Conservation (phyloP, 306 rosid species). For the Quercus aquifolioides region DNA sequence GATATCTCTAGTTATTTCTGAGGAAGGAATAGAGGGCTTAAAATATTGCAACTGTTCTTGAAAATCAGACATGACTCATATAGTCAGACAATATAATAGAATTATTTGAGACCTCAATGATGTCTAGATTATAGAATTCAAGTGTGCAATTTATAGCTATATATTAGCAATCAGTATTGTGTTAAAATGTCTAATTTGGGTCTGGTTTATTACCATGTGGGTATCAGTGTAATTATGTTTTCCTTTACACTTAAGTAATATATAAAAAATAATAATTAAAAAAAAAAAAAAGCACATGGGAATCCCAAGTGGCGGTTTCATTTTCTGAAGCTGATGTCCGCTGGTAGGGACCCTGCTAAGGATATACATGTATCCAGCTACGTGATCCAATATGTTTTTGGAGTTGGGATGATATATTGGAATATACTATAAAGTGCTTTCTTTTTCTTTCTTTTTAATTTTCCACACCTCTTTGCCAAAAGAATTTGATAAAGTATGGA, state of each 20-base stretch:
- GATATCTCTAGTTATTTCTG: conserved; percentile 3
- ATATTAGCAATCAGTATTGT: background rate
- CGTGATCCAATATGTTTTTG: background rate
- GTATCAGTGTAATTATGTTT: conserved; percentile 17
- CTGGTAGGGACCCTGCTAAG: conserved; percentile 27
- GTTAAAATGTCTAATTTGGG: background rate
- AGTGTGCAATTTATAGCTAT: background rate
- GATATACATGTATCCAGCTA: background rate
- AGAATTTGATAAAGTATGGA: background rate
- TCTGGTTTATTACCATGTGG: conserved; percentile 9
- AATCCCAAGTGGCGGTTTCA: conserved; percentile 5
- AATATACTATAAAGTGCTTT: background rate
- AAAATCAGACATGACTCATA: conserved; percentile 15
- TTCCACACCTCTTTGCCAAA: background rate
- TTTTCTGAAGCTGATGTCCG: conserved; percentile 16
- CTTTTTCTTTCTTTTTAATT: background rate
- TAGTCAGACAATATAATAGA: background rate
- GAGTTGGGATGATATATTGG: background rate
- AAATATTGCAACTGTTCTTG: conserved; percentile 6
- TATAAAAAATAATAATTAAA: conserved; percentile 1
- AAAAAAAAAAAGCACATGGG: background rate
- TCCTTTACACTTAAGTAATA: conserved; percentile 31
- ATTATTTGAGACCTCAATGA: background rate
- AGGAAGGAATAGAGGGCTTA: background rate
- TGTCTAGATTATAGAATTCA: background rate